phyloP scores from a whole-genome alignment of 108 stramenopile species.

The Aureococcus anophagefferens region DNA sequence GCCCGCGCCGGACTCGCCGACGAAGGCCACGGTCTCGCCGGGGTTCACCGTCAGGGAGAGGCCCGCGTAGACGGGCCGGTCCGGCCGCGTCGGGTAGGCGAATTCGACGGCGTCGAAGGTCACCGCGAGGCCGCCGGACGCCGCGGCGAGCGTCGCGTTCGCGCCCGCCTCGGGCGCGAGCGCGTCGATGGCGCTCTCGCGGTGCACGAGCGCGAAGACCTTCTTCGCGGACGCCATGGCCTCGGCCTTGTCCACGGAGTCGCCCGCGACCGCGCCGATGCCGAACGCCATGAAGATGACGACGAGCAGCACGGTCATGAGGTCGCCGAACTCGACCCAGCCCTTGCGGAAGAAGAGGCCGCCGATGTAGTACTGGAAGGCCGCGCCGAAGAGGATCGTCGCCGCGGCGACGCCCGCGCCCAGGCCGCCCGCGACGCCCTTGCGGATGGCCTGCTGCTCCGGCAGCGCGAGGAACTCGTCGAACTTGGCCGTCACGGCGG shows the following conservation, averaged over 20 bases:
- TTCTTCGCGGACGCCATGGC: background rate
- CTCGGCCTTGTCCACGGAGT: background rate
- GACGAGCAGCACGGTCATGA: background rate
- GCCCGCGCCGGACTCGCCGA: conserved; percentile 74
- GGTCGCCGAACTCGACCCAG: background rate
- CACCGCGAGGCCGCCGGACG: too few species aligned
- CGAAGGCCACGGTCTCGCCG: conserved; percentile 78
- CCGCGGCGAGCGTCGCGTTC: background rate
- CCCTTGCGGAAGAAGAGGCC: background rate
- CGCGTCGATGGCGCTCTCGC: background rate
- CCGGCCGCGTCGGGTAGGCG: conserved; percentile 78
- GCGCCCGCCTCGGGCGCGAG: background rate
- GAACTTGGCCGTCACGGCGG: conserved; percentile 18
- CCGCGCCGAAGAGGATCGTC: background rate
- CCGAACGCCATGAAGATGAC: background rate
- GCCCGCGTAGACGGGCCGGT: conserved; percentile 51
- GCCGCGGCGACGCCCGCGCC: conserved; percentile 3
- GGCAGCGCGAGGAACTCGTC: conserved; percentile 8
- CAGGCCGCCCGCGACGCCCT: conserved; percentile 7
- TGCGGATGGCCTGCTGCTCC: background rate
- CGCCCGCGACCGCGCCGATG: background rate
- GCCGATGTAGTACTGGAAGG: conserved; percentile 2
- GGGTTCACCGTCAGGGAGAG: conserved; percentile 57
- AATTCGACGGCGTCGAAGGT: conserved; percentile 64
- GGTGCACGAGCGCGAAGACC: background rate